Base-by-base conservation (phyloP, 2,329 filamentous ascomycete species). In the Plenodomus biglobosus region DNA sequence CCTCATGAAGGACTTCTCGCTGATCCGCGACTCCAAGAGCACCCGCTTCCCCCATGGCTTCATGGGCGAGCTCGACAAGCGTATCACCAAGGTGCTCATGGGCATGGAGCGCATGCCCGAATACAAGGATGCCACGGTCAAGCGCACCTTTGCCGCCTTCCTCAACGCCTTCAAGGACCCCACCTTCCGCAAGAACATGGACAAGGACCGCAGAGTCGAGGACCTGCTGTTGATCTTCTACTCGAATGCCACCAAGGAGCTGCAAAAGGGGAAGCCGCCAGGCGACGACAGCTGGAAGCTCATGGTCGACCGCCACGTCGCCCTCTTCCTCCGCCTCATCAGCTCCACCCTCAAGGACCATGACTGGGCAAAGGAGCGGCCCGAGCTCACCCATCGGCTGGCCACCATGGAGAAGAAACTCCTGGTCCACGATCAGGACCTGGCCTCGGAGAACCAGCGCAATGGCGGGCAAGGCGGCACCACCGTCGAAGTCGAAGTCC, bases 221-320 rank as follows among this genome's bases (percentile, higher is more conserved):
- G 92, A 95, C 55, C 76, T 97, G 42, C 85, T 99, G 42, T 80
- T 99, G 59, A 96, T 97, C 56, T 97, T 99, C 78, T 97, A 95
- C 74, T 95, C 92, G 1, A 88, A 90, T 55, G 92, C 94, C 6
- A 95, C 90, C 38, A 95, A 95, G 70, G 92, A 95, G 53, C 81
- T 96, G 64, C 85, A 88, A 71, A 89, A 90, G 70, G 82, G 87
- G 44, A 88, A 88, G 71, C 73, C 82, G 1, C 80, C 85, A 0
- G 87, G 88, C 39, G 92, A 97, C 70, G 90, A 95, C 69, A 83
- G 84, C 44, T 96, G 90, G 88, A 96, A 94, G 75, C 78, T 88
- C 49, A 84, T 97, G 74, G 91, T 95, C 16, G 94, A 99, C 72
- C 85, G 92, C 45, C 94, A 99, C 72, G 86, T 97, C 47, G 94